A percentile compares a stretch with the other conserved stretches of the same genome.
phyloP scores from a whole-genome alignment of 2,329 filamentous ascomycete genomes.

The Metarhizium guizhouense region DNA sequence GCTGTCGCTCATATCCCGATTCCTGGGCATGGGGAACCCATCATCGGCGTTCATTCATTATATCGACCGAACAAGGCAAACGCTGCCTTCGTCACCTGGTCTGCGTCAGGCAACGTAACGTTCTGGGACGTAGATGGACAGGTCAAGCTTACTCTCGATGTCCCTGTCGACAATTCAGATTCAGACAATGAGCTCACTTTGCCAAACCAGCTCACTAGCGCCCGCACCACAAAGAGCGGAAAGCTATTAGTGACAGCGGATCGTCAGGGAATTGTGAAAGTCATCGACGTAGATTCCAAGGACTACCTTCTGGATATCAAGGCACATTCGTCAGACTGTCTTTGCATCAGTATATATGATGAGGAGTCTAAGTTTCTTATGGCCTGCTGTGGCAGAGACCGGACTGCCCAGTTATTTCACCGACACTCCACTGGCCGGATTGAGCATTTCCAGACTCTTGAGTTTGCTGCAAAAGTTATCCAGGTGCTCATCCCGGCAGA shows the following conservation, averaged over 20 bases:
- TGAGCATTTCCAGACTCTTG: slow-evolving; percentile 81
- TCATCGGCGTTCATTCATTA: slow-evolving; percentile 66
- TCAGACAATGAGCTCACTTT: slow-evolving; percentile 41
- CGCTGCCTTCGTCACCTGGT: slow-evolving; percentile 84
- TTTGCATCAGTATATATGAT: slow-evolving; percentile 67
- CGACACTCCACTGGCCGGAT: slow-evolving; percentile 48
- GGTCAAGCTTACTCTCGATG: slow-evolving; percentile 52
- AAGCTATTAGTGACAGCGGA: slow-evolving; percentile 74
- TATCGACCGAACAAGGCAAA: slow-evolving; percentile 47
- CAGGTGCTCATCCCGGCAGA: slow-evolving; percentile 65
- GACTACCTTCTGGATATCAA: slow-evolving; percentile 62
- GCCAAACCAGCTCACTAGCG: slow-evolving; percentile 50
- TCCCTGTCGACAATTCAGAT: slow-evolving; percentile 58
- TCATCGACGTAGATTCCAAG: slow-evolving; percentile 55
- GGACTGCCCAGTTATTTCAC: slow-evolving; percentile 86
- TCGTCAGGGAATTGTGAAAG: slow-evolving; percentile 70
- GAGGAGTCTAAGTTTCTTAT: slow-evolving; percentile 54
- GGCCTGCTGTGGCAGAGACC: slow-evolving; percentile 78
- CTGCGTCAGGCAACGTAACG: slow-evolving; percentile 66
- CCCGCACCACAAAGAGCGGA: slow-evolving; percentile 51
- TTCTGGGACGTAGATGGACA: slow-evolving; percentile 74
- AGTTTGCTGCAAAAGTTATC: slow-evolving; percentile 81
- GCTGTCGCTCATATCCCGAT: slow-evolving; percentile 43
- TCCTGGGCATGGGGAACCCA: slow-evolving; percentile 53
- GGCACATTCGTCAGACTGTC: slow-evolving; percentile 79